Percentiles rank a stretch among this genome's conserved stretches.
phyloP scores from a whole-genome alignment of 129 eudicot species.

The Flaveria trinervia region DNA sequence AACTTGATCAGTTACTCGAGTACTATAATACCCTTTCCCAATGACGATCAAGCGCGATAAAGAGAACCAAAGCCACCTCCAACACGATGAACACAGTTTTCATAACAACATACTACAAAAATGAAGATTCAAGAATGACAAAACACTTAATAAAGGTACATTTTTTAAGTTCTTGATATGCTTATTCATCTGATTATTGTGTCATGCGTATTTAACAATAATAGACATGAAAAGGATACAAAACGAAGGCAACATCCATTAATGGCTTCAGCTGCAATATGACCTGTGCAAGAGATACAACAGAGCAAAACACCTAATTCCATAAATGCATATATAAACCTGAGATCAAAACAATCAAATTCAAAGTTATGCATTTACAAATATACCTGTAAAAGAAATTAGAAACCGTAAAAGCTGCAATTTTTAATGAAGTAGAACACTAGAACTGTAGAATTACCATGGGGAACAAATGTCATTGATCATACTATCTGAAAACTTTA shows the following conservation, averaged over 20 bases:
- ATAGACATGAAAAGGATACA: slow-evolving; percentile 56
- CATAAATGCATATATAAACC: slow-evolving; percentile 87
- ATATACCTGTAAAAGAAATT: neutral
- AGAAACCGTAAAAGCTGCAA: neutral
- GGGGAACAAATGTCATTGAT: slow-evolving; percentile 17
- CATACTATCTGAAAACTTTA: slow-evolving; percentile 3
- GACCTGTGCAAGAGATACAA: slow-evolving; percentile 68
- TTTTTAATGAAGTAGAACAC: slow-evolving; percentile 1
- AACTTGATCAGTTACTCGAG: neutral
- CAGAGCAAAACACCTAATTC: slow-evolving; percentile 63
- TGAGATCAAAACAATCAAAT: slow-evolving; percentile 29
- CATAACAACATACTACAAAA: slow-evolving; percentile 54
- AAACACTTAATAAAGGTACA: neutral
- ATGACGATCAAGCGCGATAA: slow-evolving; percentile 67
- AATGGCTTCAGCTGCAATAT: slow-evolving; percentile 79
- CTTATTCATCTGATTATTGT: neutral
- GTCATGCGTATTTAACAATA: neutral
- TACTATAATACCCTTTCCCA: slow-evolving; percentile 63
- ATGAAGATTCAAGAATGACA: slow-evolving; percentile 43
- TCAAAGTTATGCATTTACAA: neutral
- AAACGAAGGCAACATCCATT: slow-evolving; percentile 80
- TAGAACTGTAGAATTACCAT: slow-evolving; percentile 26
- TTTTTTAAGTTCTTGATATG: neutral
- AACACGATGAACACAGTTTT: slow-evolving; percentile 51
- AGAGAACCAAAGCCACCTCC: slow-evolving; percentile 62